Conservation (phyloP, 2,329 filamentous ascomycete genomes). For the Aspergillus japonicus region DNA sequence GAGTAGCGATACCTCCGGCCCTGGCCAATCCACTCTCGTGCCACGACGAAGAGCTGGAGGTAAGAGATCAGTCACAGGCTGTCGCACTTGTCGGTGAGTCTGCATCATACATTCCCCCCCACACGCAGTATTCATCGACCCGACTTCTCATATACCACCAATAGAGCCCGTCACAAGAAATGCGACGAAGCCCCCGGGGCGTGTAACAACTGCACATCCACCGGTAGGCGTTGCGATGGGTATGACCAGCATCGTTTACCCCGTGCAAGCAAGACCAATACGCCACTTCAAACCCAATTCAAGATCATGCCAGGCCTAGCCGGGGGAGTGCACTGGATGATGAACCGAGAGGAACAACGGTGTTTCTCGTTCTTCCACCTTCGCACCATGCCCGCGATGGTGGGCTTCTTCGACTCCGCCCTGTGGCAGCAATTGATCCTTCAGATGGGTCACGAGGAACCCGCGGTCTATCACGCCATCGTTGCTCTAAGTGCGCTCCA, state of each 20-base stretch:
- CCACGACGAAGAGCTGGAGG: not conserved
- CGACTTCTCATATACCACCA: too few relatives aligned
- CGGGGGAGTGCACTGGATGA: not conserved
- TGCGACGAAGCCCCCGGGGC: constrained; percentile 35
- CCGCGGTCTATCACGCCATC: constrained; percentile 11
- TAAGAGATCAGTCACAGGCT: constrained; percentile 6
- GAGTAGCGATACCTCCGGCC: too few relatives aligned
- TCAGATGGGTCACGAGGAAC: constrained; percentile 5
- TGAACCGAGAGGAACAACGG: constrained; percentile 19
- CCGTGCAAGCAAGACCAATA: not conserved
- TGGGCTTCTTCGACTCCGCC: constrained; percentile 14
- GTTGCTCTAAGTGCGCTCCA: constrained; percentile 10
- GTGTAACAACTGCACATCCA: constrained; percentile 37
- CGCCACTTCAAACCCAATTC: not conserved
- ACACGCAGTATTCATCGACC: too few relatives aligned
- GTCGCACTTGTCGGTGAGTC: constrained; percentile 9
- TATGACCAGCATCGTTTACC: constrained; percentile 26
- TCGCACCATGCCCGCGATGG: constrained; percentile 17
- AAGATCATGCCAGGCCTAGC: not conserved
- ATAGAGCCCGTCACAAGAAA: constrained; percentile 14
- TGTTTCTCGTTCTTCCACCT: constrained; percentile 20
- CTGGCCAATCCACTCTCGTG: too few relatives aligned
- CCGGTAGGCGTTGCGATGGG: constrained; percentile 41
- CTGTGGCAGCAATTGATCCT: constrained; percentile 10
- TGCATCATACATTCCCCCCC: not conserved